A percentile compares a stretch with the other conserved stretches of the same genome.
These are phyloP conservation scores for Phytophthora ohioensis DNA, from an alignment of 352 stramenopile genomes.

Conservation along the genomic window DNA sequence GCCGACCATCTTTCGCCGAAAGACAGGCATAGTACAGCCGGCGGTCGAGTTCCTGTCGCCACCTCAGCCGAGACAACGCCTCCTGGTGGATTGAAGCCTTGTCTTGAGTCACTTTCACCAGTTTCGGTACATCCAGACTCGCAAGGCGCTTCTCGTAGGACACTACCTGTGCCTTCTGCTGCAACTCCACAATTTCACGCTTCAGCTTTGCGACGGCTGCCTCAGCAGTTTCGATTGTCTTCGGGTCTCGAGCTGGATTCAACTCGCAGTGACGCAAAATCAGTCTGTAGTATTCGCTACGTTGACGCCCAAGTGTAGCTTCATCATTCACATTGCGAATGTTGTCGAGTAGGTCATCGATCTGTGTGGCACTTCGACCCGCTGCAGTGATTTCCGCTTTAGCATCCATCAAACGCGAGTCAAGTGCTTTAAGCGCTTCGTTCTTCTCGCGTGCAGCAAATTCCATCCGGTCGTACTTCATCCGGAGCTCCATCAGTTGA, in stretches of 20 bases:
- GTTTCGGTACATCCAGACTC: slow-evolving; percentile 67
- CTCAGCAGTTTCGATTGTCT: slow-evolving; percentile 81
- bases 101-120: slow-evolving; percentile 71
- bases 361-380: slow-evolving; percentile 58
- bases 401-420: slow-evolving; percentile 69
- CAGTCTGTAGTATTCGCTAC: slow-evolving; percentile 83
- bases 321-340: slow-evolving; percentile 70
- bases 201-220: slow-evolving; percentile 65
- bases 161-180: slow-evolving; percentile 76
- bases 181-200: slow-evolving; percentile 71
- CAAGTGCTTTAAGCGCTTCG: slow-evolving; percentile 53
- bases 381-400: slow-evolving; percentile 51
- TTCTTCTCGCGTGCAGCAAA: slow-evolving; percentile 68
- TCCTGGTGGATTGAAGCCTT: slow-evolving; percentile 75
- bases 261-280: slow-evolving; percentile 85
- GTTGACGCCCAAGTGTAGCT: slow-evolving; percentile 65
- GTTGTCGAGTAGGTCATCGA: slow-evolving; percentile 74
- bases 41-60: slow-evolving; percentile 71
- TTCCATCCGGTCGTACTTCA: slow-evolving; percentile 80
- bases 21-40: slow-evolving; percentile 52
- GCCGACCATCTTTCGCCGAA: slow-evolving; percentile 27
- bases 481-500: slow-evolving; percentile 75
- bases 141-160: slow-evolving; percentile 76
- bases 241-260: slow-evolving; percentile 76
- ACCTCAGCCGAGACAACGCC: slow-evolving; percentile 67